Percentiles rank a stretch among this genome's conserved stretches.
phyloP scores from a whole-genome alignment of 2,329 filamentous ascomycete genomes.

The Colletotrichum liriopes region DNA sequence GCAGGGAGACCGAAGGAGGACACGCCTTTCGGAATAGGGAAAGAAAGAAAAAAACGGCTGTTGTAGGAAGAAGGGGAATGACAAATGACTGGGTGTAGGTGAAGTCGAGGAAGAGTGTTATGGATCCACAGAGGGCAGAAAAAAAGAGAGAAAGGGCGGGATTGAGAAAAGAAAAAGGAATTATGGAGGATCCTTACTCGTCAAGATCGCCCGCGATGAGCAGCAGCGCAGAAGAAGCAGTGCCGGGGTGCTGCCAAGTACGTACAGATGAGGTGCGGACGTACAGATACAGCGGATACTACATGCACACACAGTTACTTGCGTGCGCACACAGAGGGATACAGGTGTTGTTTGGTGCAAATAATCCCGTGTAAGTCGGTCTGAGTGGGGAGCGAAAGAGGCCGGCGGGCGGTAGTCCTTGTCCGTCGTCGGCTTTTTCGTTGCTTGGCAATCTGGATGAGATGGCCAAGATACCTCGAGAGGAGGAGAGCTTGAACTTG shows the following conservation, averaged over 20 bases:
- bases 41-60: slow-evolving; percentile 22
- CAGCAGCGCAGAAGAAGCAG: slow-evolving; percentile 19
- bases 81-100: slow-evolving; percentile 34
- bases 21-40: slow-evolving; percentile 6
- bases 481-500: slow-evolving; percentile 19
- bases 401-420: neutral
- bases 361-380: slow-evolving; percentile 23
- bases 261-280: slow-evolving; percentile 22
- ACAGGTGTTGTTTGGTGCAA: slow-evolving; percentile 1
- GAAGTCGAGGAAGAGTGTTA: slow-evolving; percentile 12
- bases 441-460: slow-evolving; percentile 15
- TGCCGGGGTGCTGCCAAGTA: slow-evolving; percentile 29
- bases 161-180: slow-evolving; percentile 36
- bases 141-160: slow-evolving; percentile 13
- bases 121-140: slow-evolving; percentile 8
- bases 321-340: neutral
- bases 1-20: slow-evolving; percentile 32
- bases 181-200: slow-evolving; percentile 31
- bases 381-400: neutral
- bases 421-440: neutral
- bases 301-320: neutral
- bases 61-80: slow-evolving; percentile 33
- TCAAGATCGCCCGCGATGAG: slow-evolving; percentile 40
- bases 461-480: neutral
- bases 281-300: slow-evolving; percentile 6